Evolutionary conservation across 805 yeast species (phyloP).

Genomic region (Nakazawaea holstii): DNA sequence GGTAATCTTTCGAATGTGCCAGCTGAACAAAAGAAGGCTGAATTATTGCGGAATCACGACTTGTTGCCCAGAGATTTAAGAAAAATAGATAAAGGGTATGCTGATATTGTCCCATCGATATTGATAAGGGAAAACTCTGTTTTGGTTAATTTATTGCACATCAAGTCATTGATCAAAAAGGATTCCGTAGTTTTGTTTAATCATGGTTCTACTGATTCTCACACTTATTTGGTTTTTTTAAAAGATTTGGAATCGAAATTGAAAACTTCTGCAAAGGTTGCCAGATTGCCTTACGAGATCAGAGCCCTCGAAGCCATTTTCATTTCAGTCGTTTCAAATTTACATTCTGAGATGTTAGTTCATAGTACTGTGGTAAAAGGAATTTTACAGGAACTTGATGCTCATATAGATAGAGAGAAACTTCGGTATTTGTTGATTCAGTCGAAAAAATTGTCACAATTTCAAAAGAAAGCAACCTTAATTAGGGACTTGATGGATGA

Average conservation of each 20-base stretch:
- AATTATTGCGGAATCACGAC: conserved; percentile 38
- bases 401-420: conserved; percentile 73
- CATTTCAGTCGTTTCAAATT: conserved; percentile 69
- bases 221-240: conserved; percentile 37
- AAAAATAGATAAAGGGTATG: conserved; percentile 40
- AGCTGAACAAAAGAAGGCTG: conserved; percentile 36
- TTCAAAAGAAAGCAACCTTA: conserved; percentile 75
- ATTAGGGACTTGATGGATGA: conserved; percentile 85
- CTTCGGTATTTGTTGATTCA: conserved; percentile 75
- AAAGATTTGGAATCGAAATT: conserved; percentile 36
- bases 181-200: conserved; percentile 47
- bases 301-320: conserved; percentile 86
- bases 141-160: conserved; percentile 41
- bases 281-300: conserved; percentile 74
- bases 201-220: conserved; percentile 39
- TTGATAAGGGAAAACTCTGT: conserved; percentile 42
- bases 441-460: conserved; percentile 77
- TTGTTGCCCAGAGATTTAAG: conserved; percentile 49
- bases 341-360: conserved; percentile 83
- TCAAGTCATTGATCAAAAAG: conserved; percentile 46
- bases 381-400: conserved; percentile 72
- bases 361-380: conserved; percentile 73
- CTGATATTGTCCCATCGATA: conserved; percentile 54
- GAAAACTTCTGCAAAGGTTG: conserved; percentile 24
- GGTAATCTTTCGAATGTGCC: conserved; percentile 42